Evolutionary conservation across 768 basidiomycete genomes (phyloP), one percentile per base, ranked within the genome.

Genomic region (Rhodotorula kratochvilovae): DNA sequence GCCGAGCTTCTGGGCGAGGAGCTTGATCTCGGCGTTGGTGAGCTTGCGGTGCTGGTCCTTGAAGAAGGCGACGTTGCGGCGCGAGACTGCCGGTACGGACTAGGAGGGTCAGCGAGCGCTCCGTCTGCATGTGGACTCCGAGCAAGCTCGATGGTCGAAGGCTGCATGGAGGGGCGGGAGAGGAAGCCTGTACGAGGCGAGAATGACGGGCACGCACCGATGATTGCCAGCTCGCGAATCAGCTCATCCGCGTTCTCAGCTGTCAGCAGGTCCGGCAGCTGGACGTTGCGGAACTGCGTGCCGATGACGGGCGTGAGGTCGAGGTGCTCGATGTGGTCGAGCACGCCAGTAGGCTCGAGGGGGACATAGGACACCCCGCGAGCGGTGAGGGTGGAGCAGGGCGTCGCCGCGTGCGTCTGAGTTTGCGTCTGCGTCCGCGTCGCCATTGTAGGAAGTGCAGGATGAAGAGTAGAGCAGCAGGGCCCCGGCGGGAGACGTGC

Each of bases 261-360:
- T 2, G 79, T 71, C 42, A 88, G 82, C 16, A 87, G 73, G 21
- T 81, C 74, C 11, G 83, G 81, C 16, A 87, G 82, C 77, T 87
- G 86, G 16, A 83, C 80, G 42, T 79, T 79, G 79, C 86, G 25
- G n/a, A 46, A 87, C 50, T 83, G 81, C 13, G 85, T 85, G 29
- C 87, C 87, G 64, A 87, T 84, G 70, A 84, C 83, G 8, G 86
- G 82, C 8, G 86, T 87, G 33, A 78, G 73, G 36, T 80, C 79
- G 42, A 75, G 76, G 27, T 61, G 57, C 48, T 59, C 50, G 63
- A 67, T 78, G 23, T 63, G 33, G 53, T 79, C 79, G 12, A 79
- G 58, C 4, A 56, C 63, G 4, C 78, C 75, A 5, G 39, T 72
- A 31, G 75, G 75, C 42, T 65, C 43, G 60, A 79, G 45, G 2